Percentiles rank a stretch among this genome's conserved stretches.
These are phyloP conservation scores for Caloboletus firmus DNA, from an alignment of 1,284 basidiomycete species.

Conservation along the genomic window DNA sequence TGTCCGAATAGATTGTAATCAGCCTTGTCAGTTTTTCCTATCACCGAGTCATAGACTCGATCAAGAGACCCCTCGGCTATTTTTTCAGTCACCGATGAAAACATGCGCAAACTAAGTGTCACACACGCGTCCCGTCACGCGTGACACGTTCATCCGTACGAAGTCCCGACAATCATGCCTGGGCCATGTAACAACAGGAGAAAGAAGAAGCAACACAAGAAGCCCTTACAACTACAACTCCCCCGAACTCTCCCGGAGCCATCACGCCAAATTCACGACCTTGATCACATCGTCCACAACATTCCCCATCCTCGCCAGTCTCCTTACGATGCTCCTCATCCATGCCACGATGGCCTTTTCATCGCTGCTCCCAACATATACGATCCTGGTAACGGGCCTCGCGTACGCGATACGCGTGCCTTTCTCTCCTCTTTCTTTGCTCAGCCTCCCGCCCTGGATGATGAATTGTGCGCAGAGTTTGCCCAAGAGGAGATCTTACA, in stretches of 20 bases:
- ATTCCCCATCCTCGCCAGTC: conserved; percentile 1
- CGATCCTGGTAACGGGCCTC: conserved; percentile 74
- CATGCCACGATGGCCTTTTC: conserved; percentile 22
- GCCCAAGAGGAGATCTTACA: conserved; percentile 68
- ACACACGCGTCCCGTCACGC: conserved; percentile 34
- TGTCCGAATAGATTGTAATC: conserved; percentile 28
- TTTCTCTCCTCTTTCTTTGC: conserved; percentile 68
- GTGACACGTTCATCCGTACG: conserved; percentile 26
- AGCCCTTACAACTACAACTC: background rate
- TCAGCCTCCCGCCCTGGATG: conserved; percentile 57
- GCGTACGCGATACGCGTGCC: conserved; percentile 57
- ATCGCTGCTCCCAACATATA: conserved; percentile 56
- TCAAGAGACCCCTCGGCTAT: conserved; percentile 12
- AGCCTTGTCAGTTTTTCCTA: conserved; percentile 15
- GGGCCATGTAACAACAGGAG: conserved; percentile 48
- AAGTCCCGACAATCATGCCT: conserved; percentile 38
- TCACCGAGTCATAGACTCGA: conserved; percentile 23
- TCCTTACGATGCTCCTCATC: background rate
- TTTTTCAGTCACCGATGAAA: conserved; percentile 19
- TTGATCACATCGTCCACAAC: conserved; percentile 10
- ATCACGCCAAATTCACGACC: conserved; percentile 2
- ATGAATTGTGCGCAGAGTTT: conserved; percentile 68
- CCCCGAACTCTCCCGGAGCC: background rate
- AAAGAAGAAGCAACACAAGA: conserved; percentile 41
- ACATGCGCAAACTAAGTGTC: conserved; percentile 26